These are phyloP conservation scores for Flaveria robusta DNA, from an alignment of 129 eudicot species.

Conservation along the genomic window DNA sequence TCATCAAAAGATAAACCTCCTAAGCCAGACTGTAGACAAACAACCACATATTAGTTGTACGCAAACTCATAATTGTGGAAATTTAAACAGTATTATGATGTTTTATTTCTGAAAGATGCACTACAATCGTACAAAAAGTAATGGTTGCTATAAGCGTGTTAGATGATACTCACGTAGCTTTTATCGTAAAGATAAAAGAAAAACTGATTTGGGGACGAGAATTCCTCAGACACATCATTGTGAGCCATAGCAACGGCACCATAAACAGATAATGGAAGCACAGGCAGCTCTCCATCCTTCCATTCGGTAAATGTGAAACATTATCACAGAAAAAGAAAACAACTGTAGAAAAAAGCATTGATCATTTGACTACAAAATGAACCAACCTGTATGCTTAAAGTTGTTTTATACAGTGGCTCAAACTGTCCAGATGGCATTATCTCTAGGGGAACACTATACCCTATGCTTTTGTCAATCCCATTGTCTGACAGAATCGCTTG, in stretches of 20 bases:
- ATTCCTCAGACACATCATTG: slow-evolving; percentile 83
- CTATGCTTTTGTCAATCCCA: slow-evolving; percentile 53
- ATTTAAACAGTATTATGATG: not conserved
- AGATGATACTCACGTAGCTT: slow-evolving; percentile 72
- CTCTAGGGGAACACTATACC: slow-evolving; percentile 84
- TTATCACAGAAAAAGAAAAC: not conserved
- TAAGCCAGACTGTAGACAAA: slow-evolving; percentile 80
- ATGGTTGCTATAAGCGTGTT: not conserved
- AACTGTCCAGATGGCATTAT: slow-evolving; percentile 97
- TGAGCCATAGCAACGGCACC: slow-evolving; percentile 99
- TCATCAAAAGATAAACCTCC: slow-evolving; percentile 99
- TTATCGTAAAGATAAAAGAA: slow-evolving; percentile 97
- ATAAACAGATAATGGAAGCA: slow-evolving; percentile 94
- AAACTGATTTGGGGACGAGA: slow-evolving; percentile 93
- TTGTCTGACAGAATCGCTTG: slow-evolving; percentile 88
- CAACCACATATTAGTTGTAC: slow-evolving; percentile 25
- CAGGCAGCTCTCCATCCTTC: slow-evolving; percentile 98
- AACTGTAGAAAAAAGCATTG: not conserved
- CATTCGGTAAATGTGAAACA: slow-evolving; percentile 2
- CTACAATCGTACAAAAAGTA: not conserved
- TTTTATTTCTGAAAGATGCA: not conserved
- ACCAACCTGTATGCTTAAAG: slow-evolving; percentile 88
- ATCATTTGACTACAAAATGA: slow-evolving; percentile 5
- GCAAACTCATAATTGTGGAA: not conserved
- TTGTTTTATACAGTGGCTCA: slow-evolving; percentile 95